Evolutionary conservation across 352 stramenopile genomes (phyloP), one percentile per base, ranked within the genome.

Genomic region (Globisporangium canariense): DNA sequence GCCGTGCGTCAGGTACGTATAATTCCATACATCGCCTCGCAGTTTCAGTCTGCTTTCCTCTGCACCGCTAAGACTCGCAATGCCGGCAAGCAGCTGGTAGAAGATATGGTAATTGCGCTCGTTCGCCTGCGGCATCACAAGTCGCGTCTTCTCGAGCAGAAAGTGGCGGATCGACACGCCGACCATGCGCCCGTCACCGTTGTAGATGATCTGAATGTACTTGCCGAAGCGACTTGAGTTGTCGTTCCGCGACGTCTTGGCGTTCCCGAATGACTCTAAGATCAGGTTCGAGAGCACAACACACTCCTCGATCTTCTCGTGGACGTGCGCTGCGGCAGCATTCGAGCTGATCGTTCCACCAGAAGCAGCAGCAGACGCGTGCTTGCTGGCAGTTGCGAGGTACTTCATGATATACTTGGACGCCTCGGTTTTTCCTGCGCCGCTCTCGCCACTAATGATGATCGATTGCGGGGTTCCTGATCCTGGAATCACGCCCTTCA

Each of bases 321-420:
- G 83, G 5, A 90, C 77, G 20, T 70, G 66, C 4, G 68, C 55
- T 14, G 70, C 56, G 16, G 60, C 52, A 4, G 58, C 62, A 3
- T 57, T 70, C 0, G 14, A 55, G 36, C 62, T 70, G n/a, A 20
- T 45, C 3, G 34, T 58, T 3, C 47, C 54, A 1, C 61, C 70
- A 22, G 60, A 46, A 16, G 65, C 7, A 47, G 62, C 28, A 10
- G 62, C 28, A 10, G 58, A 64, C 2, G 67, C 77, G 50, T 88
- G 82, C 32, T 89, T 86, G 63, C 86, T 94, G 3, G 83, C 83
- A 1, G 84, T 87, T 4, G 86, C 84, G 10, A 94, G 76, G 55
- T 96, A 92, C 57, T 94, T 93, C 84, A 93, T 91, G 13, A 93
- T 90, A 65, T 98, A 97, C 74, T 98, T 98, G 46, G 92, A 97